Conservation (phyloP, 345 rosid genomes). For the Eutrema japonicum region DNA sequence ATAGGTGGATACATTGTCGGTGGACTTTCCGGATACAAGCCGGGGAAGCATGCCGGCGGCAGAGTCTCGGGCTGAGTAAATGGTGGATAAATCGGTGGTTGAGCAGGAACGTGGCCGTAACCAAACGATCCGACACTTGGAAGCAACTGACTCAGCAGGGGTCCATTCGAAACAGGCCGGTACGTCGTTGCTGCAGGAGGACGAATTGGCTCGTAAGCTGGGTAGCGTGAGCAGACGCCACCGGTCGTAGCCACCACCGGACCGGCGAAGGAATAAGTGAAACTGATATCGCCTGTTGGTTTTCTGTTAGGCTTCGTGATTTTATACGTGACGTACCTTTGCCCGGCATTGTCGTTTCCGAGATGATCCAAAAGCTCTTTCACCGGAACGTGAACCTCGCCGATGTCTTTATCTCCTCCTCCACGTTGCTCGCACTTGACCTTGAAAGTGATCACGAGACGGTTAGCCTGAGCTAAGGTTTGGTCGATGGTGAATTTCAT, state of each 20-base stretch:
- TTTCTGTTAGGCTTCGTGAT: slow-evolving; percentile 37
- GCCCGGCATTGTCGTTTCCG: slow-evolving; percentile 40
- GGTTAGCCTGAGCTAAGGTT: slow-evolving; percentile 41
- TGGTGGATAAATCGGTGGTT: slow-evolving; percentile 32
- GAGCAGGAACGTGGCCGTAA: slow-evolving; percentile 20
- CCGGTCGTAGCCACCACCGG: not conserved
- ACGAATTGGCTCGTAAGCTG: slow-evolving; percentile 22
- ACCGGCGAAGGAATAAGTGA: slow-evolving; percentile 31
- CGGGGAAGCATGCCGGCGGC: slow-evolving; percentile 22
- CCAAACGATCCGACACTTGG: slow-evolving; percentile 44
- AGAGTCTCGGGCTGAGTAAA: slow-evolving; percentile 19
- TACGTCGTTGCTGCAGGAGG: not conserved
- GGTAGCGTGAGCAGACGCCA: slow-evolving; percentile 13
- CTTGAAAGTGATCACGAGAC: slow-evolving; percentile 43
- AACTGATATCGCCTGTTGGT: slow-evolving; percentile 34
- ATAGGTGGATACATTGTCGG: slow-evolving; percentile 14
- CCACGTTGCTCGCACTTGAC: slow-evolving; percentile 35
- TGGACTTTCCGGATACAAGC: slow-evolving; percentile 26
- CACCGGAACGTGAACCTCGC: slow-evolving; percentile 40
- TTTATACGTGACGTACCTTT: slow-evolving; percentile 40
- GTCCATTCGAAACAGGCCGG: slow-evolving; percentile 23
- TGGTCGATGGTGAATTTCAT: slow-evolving; percentile 33
- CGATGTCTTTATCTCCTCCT: slow-evolving; percentile 37
- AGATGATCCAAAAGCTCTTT: slow-evolving; percentile 45
- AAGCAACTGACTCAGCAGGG: slow-evolving; percentile 41